Conservation (phyloP, 495 filamentous ascomycete species). For the Talaromyces stipitatus region DNA sequence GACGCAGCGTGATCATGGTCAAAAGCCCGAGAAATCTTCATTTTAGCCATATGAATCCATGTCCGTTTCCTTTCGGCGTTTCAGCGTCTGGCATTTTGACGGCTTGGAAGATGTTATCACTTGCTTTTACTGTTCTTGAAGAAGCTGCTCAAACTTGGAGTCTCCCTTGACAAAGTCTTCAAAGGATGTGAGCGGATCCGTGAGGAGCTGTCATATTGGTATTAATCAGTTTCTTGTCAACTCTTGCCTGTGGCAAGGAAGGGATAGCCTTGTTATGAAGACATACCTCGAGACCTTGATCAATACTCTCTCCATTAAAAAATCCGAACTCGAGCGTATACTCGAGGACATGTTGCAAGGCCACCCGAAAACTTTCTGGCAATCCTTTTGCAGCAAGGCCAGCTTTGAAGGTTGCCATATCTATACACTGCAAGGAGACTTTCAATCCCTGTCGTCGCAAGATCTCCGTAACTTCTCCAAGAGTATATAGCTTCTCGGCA, state of each 20-base stretch:
- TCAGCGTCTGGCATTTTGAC: too few species aligned
- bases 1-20: too few species aligned
- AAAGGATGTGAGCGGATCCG: not conserved
- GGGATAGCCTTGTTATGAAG: not conserved
- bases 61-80: too few species aligned
- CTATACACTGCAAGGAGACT: not conserved
- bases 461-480: not conserved
- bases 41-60: too few species aligned
- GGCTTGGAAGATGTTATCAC: too few species aligned
- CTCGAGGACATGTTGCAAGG: not conserved
- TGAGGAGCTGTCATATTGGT: not conserved
- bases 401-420: not conserved
- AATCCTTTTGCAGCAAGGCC: conserved; percentile 2
- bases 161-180: not conserved
- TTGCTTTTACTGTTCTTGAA: not conserved
- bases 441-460: not conserved
- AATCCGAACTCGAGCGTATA: not conserved
- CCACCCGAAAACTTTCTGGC: not conserved
- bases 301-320: not conserved
- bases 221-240: not conserved
- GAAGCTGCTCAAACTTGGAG: not conserved
- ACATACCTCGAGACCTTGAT: not conserved
- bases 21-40: too few species aligned
- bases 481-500: conserved; percentile 1
- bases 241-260: not conserved